These are phyloP conservation scores for Bryoerythrophyllum caledonicum DNA, from an alignment of 225 moss, liverwort and hornwort species.

Conservation along the genomic window DNA sequence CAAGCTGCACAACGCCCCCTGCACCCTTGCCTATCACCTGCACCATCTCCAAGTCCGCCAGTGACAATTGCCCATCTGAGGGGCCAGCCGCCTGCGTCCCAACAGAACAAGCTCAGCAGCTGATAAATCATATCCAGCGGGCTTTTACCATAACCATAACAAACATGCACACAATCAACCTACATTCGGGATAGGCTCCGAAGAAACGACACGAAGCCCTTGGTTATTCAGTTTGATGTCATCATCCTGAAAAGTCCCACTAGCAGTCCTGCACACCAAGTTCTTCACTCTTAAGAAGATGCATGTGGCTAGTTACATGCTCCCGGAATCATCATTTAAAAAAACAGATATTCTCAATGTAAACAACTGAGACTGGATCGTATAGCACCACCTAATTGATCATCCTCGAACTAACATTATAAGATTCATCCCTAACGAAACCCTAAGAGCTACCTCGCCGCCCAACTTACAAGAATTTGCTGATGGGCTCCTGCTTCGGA, in stretches of 20 bases:
- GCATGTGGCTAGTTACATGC: background rate
- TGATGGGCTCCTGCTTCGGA: slow-evolving; percentile 40
- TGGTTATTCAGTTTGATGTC: slow-evolving; percentile 59
- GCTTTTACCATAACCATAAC: background rate
- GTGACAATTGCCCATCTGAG: slow-evolving; percentile 58
- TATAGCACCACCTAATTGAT: background rate
- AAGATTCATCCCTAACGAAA: background rate
- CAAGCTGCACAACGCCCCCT: slow-evolving; percentile 81
- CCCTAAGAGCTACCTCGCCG: background rate
- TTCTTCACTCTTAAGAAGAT: background rate
- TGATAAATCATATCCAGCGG: background rate
- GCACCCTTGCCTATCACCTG: slow-evolving; percentile 81
- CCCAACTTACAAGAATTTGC: slow-evolving; percentile 36
- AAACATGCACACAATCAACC: slow-evolving; percentile 1
- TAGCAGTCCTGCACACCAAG: slow-evolving; percentile 53
- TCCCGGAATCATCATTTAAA: background rate
- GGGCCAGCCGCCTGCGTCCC: slow-evolving; percentile 29
- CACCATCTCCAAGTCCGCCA: slow-evolving; percentile 77
- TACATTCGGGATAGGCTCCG: slow-evolving; percentile 53
- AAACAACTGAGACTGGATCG: background rate
- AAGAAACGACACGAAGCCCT: slow-evolving; percentile 55
- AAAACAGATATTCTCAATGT: too few relatives aligned
- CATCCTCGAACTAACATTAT: too few relatives aligned
- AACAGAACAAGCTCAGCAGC: slow-evolving; percentile 20
- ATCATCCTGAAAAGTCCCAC: slow-evolving; percentile 78